Base-by-base conservation (phyloP, 2,329 filamentous ascomycete genomes). In the Gnomoniopsis smithogilvyi region DNA sequence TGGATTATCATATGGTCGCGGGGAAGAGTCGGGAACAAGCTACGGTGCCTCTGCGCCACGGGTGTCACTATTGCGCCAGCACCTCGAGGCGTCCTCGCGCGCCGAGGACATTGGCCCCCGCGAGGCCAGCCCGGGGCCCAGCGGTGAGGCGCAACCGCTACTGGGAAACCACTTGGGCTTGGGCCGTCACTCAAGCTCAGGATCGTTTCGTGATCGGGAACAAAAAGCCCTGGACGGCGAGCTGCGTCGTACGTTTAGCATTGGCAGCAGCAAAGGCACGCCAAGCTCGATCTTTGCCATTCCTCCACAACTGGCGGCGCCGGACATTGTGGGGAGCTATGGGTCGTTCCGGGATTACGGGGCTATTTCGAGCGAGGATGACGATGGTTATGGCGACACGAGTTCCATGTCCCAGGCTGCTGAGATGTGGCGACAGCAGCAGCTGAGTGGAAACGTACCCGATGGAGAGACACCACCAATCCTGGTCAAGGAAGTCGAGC, bases 401-500 rank as follows among this genome's bases (percentile, higher is more conserved):
- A 68, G 74, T 19, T 83, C 83, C 3, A 81, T 85, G 74, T 72
- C 72, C 3, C 75, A 82, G 60, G 79, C 79, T 7, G 79, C 74
- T 1, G 75, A 79, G n/a, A 63, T 82, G 59, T 81, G 79, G 80
- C 74, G 73, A 56, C 76, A 82, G 65, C 81, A 85, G 64, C 78
- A 84, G 58, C 71, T 73, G 6, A 75, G 72, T 14, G 73, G 72
- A n/a, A 76, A 75, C 47, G 66, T 76, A 21, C 73, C 78, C 0
- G 83, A 85, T 63, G 81, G 81, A 30, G 87, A 89, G 66, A 79
- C 83, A 34, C 86, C 90, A 64, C 90, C 91, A 2, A 81, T 97
- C 57, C 76, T 96, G n/a, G 88, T 97, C 55, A 94, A 92, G 75
- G 90, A 93, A 72, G 83, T 96, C 14, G 90, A 96, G 70, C 90